phyloP scores from a whole-genome alignment of 164 flowering plant genomes.

The Vitis vinifera region ASM3070453v1 NC_081815.1:3096501-3097000 shows the following conservation, averaged over 20 bases:
- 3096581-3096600: conserved; percentile 80
- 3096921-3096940: conserved; percentile 64
- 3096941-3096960: conserved; percentile 76
- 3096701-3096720: conserved; percentile 95
- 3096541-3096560: conserved; percentile 96
- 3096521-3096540: conserved; percentile 73
- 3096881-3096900: conserved; percentile 83
- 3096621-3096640: conserved; percentile 93
- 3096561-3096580: conserved; percentile 76
- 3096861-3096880: conserved; percentile 87
- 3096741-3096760: conserved; percentile 90
- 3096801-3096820: conserved; percentile 94
- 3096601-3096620: conserved; percentile 89
- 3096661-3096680: conserved; percentile 73
- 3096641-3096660: conserved; percentile 99
- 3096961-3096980: conserved; percentile 86
- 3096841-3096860: conserved; percentile 70
- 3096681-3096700: conserved; percentile 82
- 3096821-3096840: conserved; percentile 96
- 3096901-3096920: conserved; percentile 83
- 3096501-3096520: conserved; percentile 88
- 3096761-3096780: conserved; percentile 67
- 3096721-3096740: conserved; percentile 92
- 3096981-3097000: conserved; percentile 91
- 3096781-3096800: conserved; percentile 68